These are phyloP conservation scores for Daldinia caldariorum DNA, from an alignment of 495 filamentous ascomycete species.

Conservation along the genomic window DNA sequence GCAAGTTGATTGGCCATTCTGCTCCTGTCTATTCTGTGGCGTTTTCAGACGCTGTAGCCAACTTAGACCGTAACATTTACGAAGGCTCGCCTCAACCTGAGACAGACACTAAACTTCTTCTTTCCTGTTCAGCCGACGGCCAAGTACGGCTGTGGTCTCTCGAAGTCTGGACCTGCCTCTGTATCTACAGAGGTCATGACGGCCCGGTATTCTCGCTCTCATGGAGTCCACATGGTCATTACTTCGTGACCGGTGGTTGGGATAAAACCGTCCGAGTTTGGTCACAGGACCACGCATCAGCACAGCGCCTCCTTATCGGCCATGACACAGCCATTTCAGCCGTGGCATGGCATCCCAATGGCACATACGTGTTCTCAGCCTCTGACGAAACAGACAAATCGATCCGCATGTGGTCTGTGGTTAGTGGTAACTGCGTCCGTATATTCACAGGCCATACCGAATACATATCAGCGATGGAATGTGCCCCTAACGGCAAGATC, in stretches of 20 bases:
- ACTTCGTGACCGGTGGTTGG: constrained; percentile 86
- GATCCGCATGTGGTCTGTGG: constrained; percentile 96
- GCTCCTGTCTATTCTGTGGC: constrained; percentile 88
- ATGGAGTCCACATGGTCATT: constrained; percentile 95
- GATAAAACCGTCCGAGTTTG: constrained; percentile 92
- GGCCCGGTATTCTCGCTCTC: constrained; percentile 86
- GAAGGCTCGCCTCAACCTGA: constrained; percentile 61
- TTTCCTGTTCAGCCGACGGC: constrained; percentile 88
- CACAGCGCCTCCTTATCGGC: constrained; percentile 87
- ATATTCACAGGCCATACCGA: constrained; percentile 92
- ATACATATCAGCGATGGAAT: constrained; percentile 81
- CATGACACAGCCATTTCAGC: constrained; percentile 89
- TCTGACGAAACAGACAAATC: constrained; percentile 82
- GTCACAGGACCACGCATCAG: constrained; percentile 88
- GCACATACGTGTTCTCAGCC: constrained; percentile 89
- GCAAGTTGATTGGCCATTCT: constrained; percentile 90
- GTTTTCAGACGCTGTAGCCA: constrained; percentile 80
- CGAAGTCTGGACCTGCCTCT: constrained; percentile 86
- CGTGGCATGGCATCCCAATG: constrained; percentile 91
- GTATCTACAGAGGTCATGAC: constrained; percentile 91
- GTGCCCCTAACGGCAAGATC: constrained; percentile 85
- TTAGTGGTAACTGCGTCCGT: constrained; percentile 82
- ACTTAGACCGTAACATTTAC: constrained; percentile 56
- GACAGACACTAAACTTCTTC: constrained; percentile 75
- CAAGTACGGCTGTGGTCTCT: constrained; percentile 92